phyloP scores from a whole-genome alignment of 495 filamentous ascomycete genomes.

The Daldinia vernicosa region DNA sequence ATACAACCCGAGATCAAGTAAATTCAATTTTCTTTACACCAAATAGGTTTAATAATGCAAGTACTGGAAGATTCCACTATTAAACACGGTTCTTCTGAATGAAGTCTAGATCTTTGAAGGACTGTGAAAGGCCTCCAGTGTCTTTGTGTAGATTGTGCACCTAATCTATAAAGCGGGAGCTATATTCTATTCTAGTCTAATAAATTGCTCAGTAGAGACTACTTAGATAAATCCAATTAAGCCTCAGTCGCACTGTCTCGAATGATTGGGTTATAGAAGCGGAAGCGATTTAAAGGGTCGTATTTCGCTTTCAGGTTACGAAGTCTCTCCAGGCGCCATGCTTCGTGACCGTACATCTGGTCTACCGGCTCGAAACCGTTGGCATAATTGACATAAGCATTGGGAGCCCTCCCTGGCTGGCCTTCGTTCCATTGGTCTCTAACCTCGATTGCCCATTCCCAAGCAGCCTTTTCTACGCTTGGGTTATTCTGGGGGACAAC shows the following conservation, averaged over 20 bases:
- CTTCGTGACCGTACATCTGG: neutral
- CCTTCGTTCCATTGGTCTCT: neutral
- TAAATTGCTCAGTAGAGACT: neutral
- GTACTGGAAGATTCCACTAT: too few species aligned
- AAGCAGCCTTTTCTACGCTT: neutral
- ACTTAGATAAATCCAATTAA: neutral
- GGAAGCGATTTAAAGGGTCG: neutral
- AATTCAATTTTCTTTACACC: too few species aligned
- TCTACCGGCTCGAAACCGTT: neutral
- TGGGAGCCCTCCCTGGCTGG: neutral
- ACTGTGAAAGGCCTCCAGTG: neutral
- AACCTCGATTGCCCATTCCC: neutral
- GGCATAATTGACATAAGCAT: constrained; percentile 1
- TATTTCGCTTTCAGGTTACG: neutral
- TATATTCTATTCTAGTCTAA: neutral
- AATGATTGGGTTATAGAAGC: neutral
- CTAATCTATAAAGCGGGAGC: neutral
- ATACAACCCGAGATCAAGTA: too few species aligned
- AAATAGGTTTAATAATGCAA: too few species aligned
- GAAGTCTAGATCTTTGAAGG: too few species aligned
- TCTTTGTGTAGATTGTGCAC: neutral
- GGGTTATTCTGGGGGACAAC: neutral
- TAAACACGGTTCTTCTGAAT: too few species aligned
- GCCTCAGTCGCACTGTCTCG: neutral
- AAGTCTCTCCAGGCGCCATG: neutral